phyloP scores from a whole-genome alignment of 768 basidiomycete species.

The Lactarius hatsudake region DNA sequence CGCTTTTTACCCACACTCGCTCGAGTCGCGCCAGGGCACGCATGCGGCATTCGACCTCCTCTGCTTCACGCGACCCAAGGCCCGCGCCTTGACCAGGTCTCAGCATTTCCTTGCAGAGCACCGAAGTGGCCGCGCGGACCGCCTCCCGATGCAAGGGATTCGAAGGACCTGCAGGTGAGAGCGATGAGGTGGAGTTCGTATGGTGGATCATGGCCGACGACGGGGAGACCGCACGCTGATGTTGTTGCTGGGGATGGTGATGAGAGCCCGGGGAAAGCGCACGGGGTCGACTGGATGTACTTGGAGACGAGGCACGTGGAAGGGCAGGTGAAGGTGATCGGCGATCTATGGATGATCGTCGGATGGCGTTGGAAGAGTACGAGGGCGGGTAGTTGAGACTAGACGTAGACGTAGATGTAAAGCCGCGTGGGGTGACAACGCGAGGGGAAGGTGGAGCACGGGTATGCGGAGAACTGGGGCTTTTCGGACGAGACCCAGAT shows the following conservation, averaged over 20 bases:
- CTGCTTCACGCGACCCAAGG: conserved; percentile 56
- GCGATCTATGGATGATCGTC: conserved; percentile 33
- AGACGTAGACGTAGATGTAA: conserved; percentile 49
- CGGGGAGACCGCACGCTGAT: conserved; percentile 32
- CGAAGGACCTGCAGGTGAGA: conserved; percentile 38
- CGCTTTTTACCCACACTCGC: conserved; percentile 72
- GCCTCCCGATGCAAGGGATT: conserved; percentile 63
- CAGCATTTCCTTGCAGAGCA: conserved; percentile 65
- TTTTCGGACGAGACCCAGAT: conserved; percentile 41
- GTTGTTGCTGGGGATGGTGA: not conserved
- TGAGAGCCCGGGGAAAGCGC: conserved; percentile 13
- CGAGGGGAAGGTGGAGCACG: conserved; percentile 37
- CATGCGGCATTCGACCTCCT: conserved; percentile 70
- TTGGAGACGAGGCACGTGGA: conserved; percentile 27
- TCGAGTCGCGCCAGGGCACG: conserved; percentile 63
- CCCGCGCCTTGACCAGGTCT: conserved; percentile 59
- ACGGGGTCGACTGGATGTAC: conserved; percentile 12
- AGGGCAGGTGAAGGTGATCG: conserved; percentile 43
- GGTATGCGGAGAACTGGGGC: conserved; percentile 9
- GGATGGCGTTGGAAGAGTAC: conserved; percentile 33
- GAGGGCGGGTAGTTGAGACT: conserved; percentile 39
- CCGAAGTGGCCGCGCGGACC: conserved; percentile 60
- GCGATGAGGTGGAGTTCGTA: conserved; percentile 58
- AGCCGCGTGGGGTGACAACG: conserved; percentile 43
- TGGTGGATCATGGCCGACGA: conserved; percentile 46